Evolutionary conservation across 2,329 filamentous ascomycete species (phyloP), one percentile per base, ranked within the genome.

Genomic region (Cladophialophora chaetospira): DNA sequence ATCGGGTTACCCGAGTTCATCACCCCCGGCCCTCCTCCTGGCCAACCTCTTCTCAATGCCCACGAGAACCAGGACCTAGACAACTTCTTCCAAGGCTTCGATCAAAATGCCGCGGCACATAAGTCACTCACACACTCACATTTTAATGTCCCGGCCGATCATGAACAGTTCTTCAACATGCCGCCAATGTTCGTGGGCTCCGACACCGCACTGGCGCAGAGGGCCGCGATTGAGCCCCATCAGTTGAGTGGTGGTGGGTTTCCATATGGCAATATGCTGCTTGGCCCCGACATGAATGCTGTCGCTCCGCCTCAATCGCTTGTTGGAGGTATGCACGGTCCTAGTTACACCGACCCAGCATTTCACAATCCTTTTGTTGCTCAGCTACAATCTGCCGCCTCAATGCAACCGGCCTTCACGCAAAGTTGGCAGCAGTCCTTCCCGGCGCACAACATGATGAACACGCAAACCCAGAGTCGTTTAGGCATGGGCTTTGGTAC

Each of bases 21-120:
- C n/a, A 62, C 49, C 13, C 63, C 59, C 15, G 61, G 58, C 3
- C 61, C 58, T 43, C 64, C 62, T 10, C 55, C 61, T 2, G 64
- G 64, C 17, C 62, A 64, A 44, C 63, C 64, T 40, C 44, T 66
- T 29, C 64, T 66, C 47, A 65, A 62, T 35, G 62, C 61, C 13
- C 53, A 61, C 25, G 64, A 66, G 35, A 60, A 62, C 55, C 55
- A 61, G 46, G 51, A 63, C 26, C 61, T 66, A 3, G 58, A 64
- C 53, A 55, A 61, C 46, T 66, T 66, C 49, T 64, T 66, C 33
- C 55, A 64, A 25, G 60, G 58, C 42, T 66, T 66, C 44, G 63
- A 65, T 26, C 53, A 52, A 21, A 62, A 63, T 56, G 55, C 50
- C 10, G 44, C 62, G 2, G 55, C 55, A 29, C 53, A 31, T 19